Evolutionary conservation across 108 stramenopile species (phyloP).

Genomic region (Nitzschia putrida): DNA sequence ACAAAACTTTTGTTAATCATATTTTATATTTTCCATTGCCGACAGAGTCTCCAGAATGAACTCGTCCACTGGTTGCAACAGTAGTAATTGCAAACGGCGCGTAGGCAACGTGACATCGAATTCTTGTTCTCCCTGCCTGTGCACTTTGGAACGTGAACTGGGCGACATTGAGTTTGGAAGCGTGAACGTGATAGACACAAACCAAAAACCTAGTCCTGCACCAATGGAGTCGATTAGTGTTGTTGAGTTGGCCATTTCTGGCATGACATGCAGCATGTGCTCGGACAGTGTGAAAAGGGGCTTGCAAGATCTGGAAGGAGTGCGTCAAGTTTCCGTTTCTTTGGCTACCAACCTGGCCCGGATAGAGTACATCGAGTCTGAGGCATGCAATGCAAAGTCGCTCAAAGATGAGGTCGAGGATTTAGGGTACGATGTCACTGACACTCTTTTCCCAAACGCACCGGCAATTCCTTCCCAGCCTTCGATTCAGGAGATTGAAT

Average conservation of each 20-base stretch:
- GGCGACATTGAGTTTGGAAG: no score
- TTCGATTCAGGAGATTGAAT: constrained; percentile 20
- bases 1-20: no score
- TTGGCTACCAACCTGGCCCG: constrained; percentile 46
- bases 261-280: constrained; percentile 63
- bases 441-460: constrained; percentile 22
- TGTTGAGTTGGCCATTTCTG: constrained; percentile 43
- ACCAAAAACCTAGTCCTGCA: no score
- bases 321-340: constrained; percentile 27
- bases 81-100: no score
- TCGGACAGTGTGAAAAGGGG: constrained; percentile 32
- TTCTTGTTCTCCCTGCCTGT: no score
- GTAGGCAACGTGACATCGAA: no score
- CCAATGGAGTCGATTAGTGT: not conserved
- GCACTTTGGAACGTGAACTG: no score
- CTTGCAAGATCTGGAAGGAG: constrained; percentile 22
- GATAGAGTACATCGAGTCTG: constrained; percentile 32
- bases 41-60: no score
- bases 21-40: no score
- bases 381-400: constrained; percentile 1
- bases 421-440: constrained; percentile 46
- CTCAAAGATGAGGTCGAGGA: constrained; percentile 45
- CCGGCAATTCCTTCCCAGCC: not conserved
- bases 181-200: no score
- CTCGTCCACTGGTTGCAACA: no score